A percentile compares a stretch with the other conserved stretches of the same genome.
These are phyloP conservation scores for Fusarium subtropicale DNA, from an alignment of 2,329 filamentous ascomycete species.

Conservation along the genomic window DNA sequence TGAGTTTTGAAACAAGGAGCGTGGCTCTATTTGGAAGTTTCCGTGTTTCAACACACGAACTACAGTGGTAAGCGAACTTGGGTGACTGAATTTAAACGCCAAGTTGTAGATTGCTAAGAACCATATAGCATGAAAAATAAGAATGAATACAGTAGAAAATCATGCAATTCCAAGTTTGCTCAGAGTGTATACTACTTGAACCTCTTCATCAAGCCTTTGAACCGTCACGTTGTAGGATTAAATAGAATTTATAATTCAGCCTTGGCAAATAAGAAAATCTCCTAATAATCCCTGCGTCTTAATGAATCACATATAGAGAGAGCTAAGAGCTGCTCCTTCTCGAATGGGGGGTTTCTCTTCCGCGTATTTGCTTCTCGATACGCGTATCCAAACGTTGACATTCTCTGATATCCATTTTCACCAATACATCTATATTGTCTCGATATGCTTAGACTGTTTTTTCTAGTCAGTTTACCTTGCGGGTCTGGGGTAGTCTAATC, in stretches of 20 bases:
- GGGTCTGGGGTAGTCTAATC: rapidly evolving
- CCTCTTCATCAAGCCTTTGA: not conserved
- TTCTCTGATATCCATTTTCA: not conserved
- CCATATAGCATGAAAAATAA: not conserved
- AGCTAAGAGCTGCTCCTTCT: not conserved
- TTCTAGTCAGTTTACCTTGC: not conserved
- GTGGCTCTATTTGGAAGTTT: constrained; percentile 17
- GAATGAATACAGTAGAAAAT: rapidly evolving
- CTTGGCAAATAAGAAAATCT: not conserved
- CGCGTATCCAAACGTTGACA: not conserved
- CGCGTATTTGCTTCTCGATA: not conserved
- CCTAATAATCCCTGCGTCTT: not conserved
- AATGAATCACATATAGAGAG: not conserved
- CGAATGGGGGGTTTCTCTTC: rapidly evolving
- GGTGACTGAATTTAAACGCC: not conserved
- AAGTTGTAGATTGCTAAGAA: rapidly evolving
- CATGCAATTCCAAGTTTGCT: not conserved
- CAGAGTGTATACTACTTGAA: not conserved
- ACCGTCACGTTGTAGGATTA: not conserved
- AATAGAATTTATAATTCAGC: not conserved
- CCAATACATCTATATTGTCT: not conserved
- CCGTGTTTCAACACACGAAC: constrained; percentile 14
- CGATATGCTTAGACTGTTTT: rapidly evolving
- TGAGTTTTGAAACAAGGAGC: constrained; percentile 27
- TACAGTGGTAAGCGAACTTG: not conserved